Evolutionary conservation across 371 early-diverging fungal genomes (phyloP).

Genomic region (Zychaea mexicana): DNA sequence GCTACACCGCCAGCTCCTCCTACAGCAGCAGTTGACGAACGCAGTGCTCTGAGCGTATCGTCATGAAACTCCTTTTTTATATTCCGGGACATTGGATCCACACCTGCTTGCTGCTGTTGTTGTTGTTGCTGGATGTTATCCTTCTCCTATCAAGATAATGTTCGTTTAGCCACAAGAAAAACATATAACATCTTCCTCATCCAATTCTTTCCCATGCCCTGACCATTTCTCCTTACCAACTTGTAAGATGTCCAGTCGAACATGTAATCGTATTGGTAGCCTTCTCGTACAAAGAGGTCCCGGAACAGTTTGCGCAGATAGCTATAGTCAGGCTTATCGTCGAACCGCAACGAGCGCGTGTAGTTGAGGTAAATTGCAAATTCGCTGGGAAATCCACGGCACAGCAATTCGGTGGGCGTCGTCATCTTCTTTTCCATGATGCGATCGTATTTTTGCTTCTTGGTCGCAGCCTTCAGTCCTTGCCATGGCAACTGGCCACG

Average conservation of each 20-base stretch:
- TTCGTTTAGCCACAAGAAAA: neutral
- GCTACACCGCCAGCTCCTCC: slow-evolving; percentile 3
- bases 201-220: neutral
- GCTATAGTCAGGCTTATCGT: slow-evolving; percentile 98
- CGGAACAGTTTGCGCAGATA: slow-evolving; percentile 97
- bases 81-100: neutral
- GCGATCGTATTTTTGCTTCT: slow-evolving; percentile 99
- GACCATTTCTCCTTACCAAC: slow-evolving; percentile 21
- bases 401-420: slow-evolving; percentile 95
- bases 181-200: neutral
- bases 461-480: slow-evolving; percentile 97
- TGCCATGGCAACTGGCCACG: slow-evolving; percentile 99
- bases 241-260: slow-evolving; percentile 92
- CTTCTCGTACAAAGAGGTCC: slow-evolving; percentile 94
- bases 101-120: slow-evolving; percentile 5
- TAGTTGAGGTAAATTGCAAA: slow-evolving; percentile 98
- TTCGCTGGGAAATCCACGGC: slow-evolving; percentile 95
- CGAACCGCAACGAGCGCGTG: slow-evolving; percentile 95
- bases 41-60: neutral
- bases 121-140: slow-evolving; percentile 17
- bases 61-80: neutral
- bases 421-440: slow-evolving; percentile 99
- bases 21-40: neutral
- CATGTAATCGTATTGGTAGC: slow-evolving; percentile 94
- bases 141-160: slow-evolving; percentile 10